Evolutionary conservation across 108 stramenopile species (phyloP).

Genomic region (Discostella stelligeroides): DNA sequence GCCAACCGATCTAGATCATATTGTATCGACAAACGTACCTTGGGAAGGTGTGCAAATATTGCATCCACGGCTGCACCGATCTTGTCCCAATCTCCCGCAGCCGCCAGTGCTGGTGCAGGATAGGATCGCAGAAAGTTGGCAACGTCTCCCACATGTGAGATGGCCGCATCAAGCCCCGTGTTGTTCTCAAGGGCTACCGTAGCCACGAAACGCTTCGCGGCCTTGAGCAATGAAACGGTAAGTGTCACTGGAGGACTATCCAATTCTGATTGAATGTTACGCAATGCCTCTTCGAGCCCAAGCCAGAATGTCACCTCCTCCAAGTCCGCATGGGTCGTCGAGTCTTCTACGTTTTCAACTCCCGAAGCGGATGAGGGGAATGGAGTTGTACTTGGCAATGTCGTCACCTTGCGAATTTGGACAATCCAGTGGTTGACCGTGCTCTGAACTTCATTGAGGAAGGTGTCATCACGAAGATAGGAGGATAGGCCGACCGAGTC

Average conservation of each 20-base stretch:
- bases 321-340: conserved; percentile 53
- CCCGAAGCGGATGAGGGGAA: conserved; percentile 58
- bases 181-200: conserved; percentile 90
- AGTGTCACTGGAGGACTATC: conserved; percentile 59
- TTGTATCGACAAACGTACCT: conserved; percentile 80
- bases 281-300: conserved; percentile 64
- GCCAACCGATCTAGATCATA: conserved; percentile 85
- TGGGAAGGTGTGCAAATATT: conserved; percentile 85
- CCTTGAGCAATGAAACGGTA: conserved; percentile 80
- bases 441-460: conserved; percentile 73
- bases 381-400: conserved; percentile 59
- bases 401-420: conserved; percentile 81
- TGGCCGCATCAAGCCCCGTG: conserved; percentile 82
- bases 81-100: conserved; percentile 74
- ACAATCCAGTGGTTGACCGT: conserved; percentile 76
- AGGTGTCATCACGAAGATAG: conserved; percentile 67
- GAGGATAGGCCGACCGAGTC: conserved; percentile 58
- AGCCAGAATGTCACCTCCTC: conserved; percentile 89
- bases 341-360: conserved; percentile 37
- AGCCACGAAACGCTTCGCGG: conserved; percentile 89
- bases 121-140: conserved; percentile 83
- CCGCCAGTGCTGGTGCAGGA: conserved; percentile 73
- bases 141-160: conserved; percentile 69
- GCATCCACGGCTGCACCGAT: conserved; percentile 59
- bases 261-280: conserved; percentile 63